A percentile compares a stretch with the other conserved stretches of the same genome.
Conservation (phyloP, 176 grass and related monocot species). For the Canna indica region DNA sequence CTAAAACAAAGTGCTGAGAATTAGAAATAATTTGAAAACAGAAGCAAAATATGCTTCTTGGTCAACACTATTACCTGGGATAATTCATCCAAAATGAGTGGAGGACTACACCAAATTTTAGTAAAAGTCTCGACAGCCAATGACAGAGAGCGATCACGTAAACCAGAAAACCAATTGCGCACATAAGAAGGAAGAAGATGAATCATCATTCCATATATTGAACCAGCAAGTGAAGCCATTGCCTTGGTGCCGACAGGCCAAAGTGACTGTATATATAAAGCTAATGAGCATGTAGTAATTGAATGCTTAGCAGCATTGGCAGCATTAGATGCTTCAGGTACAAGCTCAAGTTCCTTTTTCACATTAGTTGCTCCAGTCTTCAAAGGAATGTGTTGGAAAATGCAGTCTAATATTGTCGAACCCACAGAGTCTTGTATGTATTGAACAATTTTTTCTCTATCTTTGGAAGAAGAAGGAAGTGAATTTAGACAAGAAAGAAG, state of each 20-base stretch:
- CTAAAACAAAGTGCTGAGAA: background rate
- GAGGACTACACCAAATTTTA: constrained; percentile 87
- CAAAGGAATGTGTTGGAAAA: constrained; percentile 91
- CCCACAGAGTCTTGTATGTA: constrained; percentile 76
- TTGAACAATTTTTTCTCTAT: constrained; percentile 49
- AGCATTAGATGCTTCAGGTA: constrained; percentile 56
- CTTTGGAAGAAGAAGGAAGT: constrained; percentile 40
- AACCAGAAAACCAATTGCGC: constrained; percentile 69
- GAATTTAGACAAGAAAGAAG: constrained; percentile 60
- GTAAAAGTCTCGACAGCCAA: constrained; percentile 65
- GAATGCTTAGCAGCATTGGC: constrained; percentile 60
- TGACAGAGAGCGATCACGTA: constrained; percentile 54
- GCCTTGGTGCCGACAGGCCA: constrained; percentile 48
- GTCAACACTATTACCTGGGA: constrained; percentile 48
- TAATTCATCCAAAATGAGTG: constrained; percentile 71
- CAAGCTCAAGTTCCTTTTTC: constrained; percentile 64
- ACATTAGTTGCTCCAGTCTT: constrained; percentile 25
- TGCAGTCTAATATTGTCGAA: constrained; percentile 62
- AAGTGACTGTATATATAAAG: constrained; percentile 61
- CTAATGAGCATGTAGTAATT: constrained; percentile 49
- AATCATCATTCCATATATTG: constrained; percentile 88
- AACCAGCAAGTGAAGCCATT: constrained; percentile 75
- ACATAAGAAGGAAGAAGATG: constrained; percentile 79
- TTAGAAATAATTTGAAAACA: background rate
- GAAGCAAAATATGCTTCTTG: background rate